These are phyloP conservation scores for Colletotrichum musicola DNA, from an alignment of 2,329 filamentous ascomycete genomes.

Conservation along the genomic window DNA sequence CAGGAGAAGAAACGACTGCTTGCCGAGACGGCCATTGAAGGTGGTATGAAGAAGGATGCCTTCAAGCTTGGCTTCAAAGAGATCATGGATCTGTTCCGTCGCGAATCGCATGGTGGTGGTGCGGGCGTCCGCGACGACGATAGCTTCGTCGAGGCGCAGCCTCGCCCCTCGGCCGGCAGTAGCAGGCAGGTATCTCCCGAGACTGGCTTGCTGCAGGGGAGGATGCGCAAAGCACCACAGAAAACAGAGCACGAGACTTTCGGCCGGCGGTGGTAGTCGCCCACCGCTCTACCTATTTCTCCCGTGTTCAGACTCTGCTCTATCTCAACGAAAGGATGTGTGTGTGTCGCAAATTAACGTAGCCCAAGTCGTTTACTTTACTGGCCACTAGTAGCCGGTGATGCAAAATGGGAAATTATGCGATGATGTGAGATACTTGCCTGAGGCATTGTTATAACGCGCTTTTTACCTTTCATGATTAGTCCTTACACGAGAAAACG, in stretches of 20 bases:
- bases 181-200: conserved; percentile 33
- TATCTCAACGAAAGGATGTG: background rate
- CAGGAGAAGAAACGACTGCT: conserved; percentile 94
- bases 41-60: conserved; percentile 76
- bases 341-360: too few species aligned
- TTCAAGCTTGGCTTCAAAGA: conserved; percentile 93
- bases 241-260: conserved; percentile 42
- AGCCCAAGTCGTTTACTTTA: too few species aligned
- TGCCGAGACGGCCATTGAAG: conserved; percentile 92
- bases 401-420: too few species aligned
- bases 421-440: too few species aligned
- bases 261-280: conserved; percentile 33
- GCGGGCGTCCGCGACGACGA: background rate
- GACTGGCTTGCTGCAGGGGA: conserved; percentile 17
- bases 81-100: conserved; percentile 85
- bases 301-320: background rate
- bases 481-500: too few species aligned
- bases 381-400: too few species aligned
- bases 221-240: conserved; percentile 45
- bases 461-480: too few species aligned
- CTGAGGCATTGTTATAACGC: too few species aligned
- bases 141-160: conserved; percentile 18
- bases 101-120: conserved; percentile 10
- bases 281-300: background rate
- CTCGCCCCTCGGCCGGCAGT: conserved; percentile 16